phyloP scores from a whole-genome alignment of 2,329 filamentous ascomycete species.

The Leptoxyphium fumago region DNA sequence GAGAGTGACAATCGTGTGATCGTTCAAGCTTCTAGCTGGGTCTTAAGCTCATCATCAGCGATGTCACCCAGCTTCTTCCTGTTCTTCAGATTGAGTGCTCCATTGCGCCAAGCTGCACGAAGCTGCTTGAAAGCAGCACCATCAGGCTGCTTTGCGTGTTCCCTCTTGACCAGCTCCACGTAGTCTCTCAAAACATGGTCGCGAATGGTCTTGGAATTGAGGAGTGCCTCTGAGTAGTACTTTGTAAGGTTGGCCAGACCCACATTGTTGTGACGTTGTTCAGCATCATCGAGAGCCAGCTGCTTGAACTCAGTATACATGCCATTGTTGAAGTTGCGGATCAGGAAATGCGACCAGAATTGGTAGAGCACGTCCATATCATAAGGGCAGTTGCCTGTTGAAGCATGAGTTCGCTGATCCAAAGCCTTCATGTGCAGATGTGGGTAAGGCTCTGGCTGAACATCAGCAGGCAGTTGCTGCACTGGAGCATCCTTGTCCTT shows the following conservation, averaged over 20 bases:
- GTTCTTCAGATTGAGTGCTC: constrained; percentile 39
- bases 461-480: constrained; percentile 28
- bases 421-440: constrained; percentile 35
- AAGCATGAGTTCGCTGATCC: constrained; percentile 31
- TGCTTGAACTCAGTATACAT: constrained; percentile 65
- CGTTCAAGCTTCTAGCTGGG: constrained; percentile 31
- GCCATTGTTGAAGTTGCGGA: constrained; percentile 57
- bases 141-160: constrained; percentile 14
- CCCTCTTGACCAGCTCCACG: constrained; percentile 34
- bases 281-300: constrained; percentile 50
- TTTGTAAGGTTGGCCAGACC: constrained; percentile 50
- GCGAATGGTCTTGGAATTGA: constrained; percentile 36
- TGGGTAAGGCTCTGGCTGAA: constrained; percentile 34
- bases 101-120: constrained; percentile 39
- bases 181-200: constrained; percentile 41
- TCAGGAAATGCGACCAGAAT: constrained; percentile 61
- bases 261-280: constrained; percentile 33
- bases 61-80: constrained; percentile 41
- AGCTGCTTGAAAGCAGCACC: constrained; percentile 36
- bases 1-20: too few relatives aligned
- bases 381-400: constrained; percentile 32
- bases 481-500: constrained; percentile 33
- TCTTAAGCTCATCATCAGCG: constrained; percentile 36
- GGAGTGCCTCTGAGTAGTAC: constrained; percentile 48
- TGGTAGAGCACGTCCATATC: constrained; percentile 55